Conservation (phyloP, 257 asterid species). For the Rubia yunnanensis region DNA sequence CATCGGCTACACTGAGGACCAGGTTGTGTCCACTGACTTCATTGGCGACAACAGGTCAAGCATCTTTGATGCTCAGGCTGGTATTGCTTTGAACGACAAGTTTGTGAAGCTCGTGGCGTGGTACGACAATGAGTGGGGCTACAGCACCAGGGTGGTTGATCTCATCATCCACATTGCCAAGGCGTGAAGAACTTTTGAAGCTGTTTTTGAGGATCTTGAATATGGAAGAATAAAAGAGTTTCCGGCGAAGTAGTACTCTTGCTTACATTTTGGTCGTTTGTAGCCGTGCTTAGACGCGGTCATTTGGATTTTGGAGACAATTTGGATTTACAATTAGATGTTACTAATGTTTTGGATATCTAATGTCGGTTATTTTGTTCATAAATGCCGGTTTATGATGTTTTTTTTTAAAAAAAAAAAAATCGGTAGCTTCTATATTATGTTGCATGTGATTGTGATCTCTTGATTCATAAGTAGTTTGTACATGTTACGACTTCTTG, state of each 20-base stretch:
- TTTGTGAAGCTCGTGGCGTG: slow-evolving; percentile 59
- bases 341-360: neutral
- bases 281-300: neutral
- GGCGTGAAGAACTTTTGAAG: neutral
- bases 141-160: slow-evolving; percentile 65
- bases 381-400: no score
- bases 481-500: no score
- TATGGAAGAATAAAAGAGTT: slow-evolving; percentile 1
- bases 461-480: no score
- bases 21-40: slow-evolving; percentile 68
- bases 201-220: slow-evolving; percentile 3
- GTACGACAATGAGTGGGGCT: slow-evolving; percentile 80
- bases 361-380: no score
- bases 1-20: slow-evolving; percentile 70
- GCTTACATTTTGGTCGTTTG: neutral
- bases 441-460: no score
- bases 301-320: neutral
- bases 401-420: no score
- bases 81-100: slow-evolving; percentile 60
- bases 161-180: slow-evolving; percentile 48
- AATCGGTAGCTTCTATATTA: no score
- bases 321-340: neutral
- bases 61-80: slow-evolving; percentile 77
- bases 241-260: neutral
- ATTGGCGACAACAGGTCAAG: slow-evolving; percentile 72